These are phyloP conservation scores for Epichloe amarillans DNA, from an alignment of 2,329 filamentous ascomycete species.

Conservation along the genomic window DNA sequence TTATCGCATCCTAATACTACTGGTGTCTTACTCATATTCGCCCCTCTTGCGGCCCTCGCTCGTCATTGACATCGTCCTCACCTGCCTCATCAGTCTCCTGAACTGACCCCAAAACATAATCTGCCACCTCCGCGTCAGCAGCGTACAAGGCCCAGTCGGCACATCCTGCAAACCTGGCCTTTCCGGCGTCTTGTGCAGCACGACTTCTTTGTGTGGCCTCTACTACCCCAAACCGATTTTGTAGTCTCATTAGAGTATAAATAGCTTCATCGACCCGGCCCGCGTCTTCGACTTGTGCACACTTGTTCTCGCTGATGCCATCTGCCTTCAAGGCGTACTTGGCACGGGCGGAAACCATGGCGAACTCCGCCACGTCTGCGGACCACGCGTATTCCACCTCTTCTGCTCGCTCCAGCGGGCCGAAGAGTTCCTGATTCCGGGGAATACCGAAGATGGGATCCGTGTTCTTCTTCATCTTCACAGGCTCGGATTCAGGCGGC, in stretches of 20 bases:
- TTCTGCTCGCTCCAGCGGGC: conserved; percentile 4
- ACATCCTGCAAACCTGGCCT: conserved; percentile 14
- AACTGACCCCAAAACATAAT: conserved; percentile 7
- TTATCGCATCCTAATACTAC: no score
- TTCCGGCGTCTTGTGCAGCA: conserved; percentile 9
- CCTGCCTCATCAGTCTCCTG: background rate
- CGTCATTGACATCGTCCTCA: background rate
- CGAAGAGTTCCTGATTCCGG: conserved; percentile 6
- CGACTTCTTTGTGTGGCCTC: conserved; percentile 8
- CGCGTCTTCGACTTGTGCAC: background rate
- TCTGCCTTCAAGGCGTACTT: conserved; percentile 12
- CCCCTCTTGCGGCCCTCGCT: background rate
- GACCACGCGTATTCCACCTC: conserved; percentile 13
- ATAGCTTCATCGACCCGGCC: background rate
- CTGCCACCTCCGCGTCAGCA: conserved; percentile 12
- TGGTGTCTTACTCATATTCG: no score
- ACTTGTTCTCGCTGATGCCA: conserved; percentile 1
- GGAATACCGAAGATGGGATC: conserved; percentile 12
- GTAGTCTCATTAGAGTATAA: conserved; percentile 5
- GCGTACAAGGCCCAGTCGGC: conserved; percentile 15
- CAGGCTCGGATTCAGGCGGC: background rate
- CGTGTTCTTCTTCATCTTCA: conserved; percentile 6
- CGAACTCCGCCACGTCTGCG: conserved; percentile 12
- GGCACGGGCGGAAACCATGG: conserved; percentile 9
- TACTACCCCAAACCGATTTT: conserved; percentile 7